A percentile compares a stretch with the other conserved stretches of the same genome.
These are phyloP conservation scores for Moesziomyces sp. DNA, from an alignment of 1,284 basidiomycete species.

Conservation along the genomic window DNA sequence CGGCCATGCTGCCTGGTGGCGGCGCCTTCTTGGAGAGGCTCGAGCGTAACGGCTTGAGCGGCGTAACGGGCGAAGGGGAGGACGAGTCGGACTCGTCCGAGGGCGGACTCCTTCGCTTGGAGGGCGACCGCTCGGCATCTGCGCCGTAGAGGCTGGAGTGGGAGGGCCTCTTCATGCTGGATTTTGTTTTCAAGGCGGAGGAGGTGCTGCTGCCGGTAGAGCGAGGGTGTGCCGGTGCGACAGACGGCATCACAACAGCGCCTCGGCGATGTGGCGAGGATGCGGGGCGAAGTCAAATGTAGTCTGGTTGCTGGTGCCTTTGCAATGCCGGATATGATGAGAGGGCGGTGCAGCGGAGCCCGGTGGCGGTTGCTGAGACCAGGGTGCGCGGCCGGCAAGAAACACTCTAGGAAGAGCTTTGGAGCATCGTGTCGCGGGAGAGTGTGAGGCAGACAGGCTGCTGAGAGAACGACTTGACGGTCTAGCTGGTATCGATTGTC, in stretches of 20 bases:
- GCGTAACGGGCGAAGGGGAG: slow-evolving; percentile 33
- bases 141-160: slow-evolving; percentile 12
- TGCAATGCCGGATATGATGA: too few species aligned
- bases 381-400: too few species aligned
- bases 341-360: neutral
- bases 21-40: slow-evolving; percentile 38
- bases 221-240: slow-evolving; percentile 32
- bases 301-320: neutral
- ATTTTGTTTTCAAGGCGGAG: neutral
- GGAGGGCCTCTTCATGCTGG: slow-evolving; percentile 28
- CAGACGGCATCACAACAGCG: slow-evolving; percentile 45
- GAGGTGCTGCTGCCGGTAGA: neutral
- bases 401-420: too few species aligned
- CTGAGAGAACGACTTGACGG: too few species aligned
- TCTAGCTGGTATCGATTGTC: too few species aligned
- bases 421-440: too few species aligned
- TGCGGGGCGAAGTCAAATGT: neutral
- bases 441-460: too few species aligned
- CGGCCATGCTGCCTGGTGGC: slow-evolving; percentile 44
- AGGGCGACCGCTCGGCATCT: slow-evolving; percentile 14
- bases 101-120: slow-evolving; percentile 35
- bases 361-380: neutral
- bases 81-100: slow-evolving; percentile 30
- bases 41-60: slow-evolving; percentile 36
- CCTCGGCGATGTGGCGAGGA: slow-evolving; percentile 4